Conservation (phyloP, 164 flowering plant species). For the Vitis amurensis region DNA sequence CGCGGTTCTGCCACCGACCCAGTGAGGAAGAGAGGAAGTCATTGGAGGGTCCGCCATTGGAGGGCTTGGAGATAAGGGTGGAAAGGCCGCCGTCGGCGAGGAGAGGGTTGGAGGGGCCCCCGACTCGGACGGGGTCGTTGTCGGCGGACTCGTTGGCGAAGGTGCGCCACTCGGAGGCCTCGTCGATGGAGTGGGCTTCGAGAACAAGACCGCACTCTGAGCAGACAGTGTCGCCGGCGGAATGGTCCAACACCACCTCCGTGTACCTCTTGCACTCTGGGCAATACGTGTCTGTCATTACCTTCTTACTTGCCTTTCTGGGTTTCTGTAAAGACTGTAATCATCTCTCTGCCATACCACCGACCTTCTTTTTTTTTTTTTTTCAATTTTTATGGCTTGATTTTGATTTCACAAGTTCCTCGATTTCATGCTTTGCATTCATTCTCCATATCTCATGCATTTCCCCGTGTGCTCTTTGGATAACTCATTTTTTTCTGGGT, state of each 20-base stretch:
- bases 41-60: background rate
- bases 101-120: slow-evolving; percentile 8
- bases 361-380: too few relatives aligned
- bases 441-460: too few relatives aligned
- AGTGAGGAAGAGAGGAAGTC: slow-evolving; percentile 2
- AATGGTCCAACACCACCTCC: slow-evolving; percentile 5
- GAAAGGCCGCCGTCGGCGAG: background rate
- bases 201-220: slow-evolving; percentile 15
- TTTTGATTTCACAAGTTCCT: too few relatives aligned
- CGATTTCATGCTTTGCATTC: too few relatives aligned
- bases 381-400: too few relatives aligned
- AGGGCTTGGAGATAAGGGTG: slow-evolving; percentile 5
- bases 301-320: too few relatives aligned
- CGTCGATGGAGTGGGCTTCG: slow-evolving; percentile 12
- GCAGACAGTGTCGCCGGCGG: slow-evolving; percentile 18
- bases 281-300: slow-evolving; percentile 41
- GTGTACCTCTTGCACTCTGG: slow-evolving; percentile 20
- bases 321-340: too few relatives aligned
- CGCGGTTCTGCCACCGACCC: slow-evolving; percentile 8
- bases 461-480: too few relatives aligned
- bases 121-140: slow-evolving; percentile 14
- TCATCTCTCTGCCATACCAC: too few relatives aligned
- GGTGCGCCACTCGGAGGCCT: slow-evolving; percentile 18
- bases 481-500: too few relatives aligned
- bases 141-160: slow-evolving; percentile 9